Conservation (phyloP, 495 filamentous ascomycete genomes). For the Clohesyomyces aquaticus region DNA sequence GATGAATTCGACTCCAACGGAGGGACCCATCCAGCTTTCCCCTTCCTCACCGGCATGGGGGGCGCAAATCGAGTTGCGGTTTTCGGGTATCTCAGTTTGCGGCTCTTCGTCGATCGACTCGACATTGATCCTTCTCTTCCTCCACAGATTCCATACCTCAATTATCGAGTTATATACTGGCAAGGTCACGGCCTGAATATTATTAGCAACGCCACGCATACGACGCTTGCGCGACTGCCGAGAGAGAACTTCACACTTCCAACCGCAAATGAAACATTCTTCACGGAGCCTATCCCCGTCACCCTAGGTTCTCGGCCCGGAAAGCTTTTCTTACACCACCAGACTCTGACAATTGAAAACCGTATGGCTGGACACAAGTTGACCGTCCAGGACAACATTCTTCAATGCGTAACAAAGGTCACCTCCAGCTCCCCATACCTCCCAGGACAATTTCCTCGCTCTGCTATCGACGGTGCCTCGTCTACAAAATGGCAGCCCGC, state of each 20-base stretch:
- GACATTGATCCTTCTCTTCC: slow-evolving; percentile 64
- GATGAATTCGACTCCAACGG: slow-evolving; percentile 69
- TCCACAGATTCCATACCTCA: slow-evolving; percentile 63
- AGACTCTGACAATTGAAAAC: slow-evolving; percentile 63
- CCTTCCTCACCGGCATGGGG: slow-evolving; percentile 70
- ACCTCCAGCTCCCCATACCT: slow-evolving; percentile 55
- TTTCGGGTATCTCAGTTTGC: slow-evolving; percentile 65
- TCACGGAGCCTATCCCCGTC: slow-evolving; percentile 57
- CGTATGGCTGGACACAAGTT: slow-evolving; percentile 50
- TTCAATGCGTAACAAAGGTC: slow-evolving; percentile 65
- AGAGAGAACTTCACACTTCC: slow-evolving; percentile 35
- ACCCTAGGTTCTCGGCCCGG: slow-evolving; percentile 42
- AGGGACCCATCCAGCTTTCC: slow-evolving; percentile 67
- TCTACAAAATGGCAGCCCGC: slow-evolving; percentile 75
- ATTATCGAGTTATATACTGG: slow-evolving; percentile 71
- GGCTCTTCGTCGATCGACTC: slow-evolving; percentile 57
- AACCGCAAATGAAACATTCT: slow-evolving; percentile 50
- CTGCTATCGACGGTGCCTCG: slow-evolving; percentile 69
- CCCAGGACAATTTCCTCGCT: slow-evolving; percentile 73
- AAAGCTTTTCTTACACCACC: slow-evolving; percentile 54
- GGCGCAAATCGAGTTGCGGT: slow-evolving; percentile 65
- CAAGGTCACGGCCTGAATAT: slow-evolving; percentile 67
- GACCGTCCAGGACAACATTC: slow-evolving; percentile 63
- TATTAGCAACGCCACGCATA: slow-evolving; percentile 67
- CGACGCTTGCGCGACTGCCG: slow-evolving; percentile 57